These are phyloP conservation scores for Lasiosphaeriaceae sp. DNA, from an alignment of 495 filamentous ascomycete species.

Conservation along the genomic window DNA sequence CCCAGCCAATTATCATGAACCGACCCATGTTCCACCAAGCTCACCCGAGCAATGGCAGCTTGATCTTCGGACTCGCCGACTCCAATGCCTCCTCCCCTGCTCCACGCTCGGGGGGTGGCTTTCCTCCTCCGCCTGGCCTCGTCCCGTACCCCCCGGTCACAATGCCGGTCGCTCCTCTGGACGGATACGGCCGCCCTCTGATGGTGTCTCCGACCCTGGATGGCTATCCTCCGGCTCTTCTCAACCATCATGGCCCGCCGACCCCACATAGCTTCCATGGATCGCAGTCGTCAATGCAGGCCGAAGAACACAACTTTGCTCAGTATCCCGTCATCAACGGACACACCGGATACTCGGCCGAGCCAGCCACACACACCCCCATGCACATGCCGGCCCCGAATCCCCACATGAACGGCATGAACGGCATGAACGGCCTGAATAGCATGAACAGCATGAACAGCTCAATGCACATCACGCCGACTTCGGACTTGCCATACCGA, in stretches of 20 bases:
- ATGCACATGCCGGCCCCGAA: conserved; percentile 10
- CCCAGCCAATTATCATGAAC: conserved; percentile 12
- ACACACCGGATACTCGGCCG: conserved; percentile 10
- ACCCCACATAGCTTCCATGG: conserved; percentile 54
- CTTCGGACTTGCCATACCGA: conserved; percentile 3
- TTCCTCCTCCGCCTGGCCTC: conserved; percentile 31
- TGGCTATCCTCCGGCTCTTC: conserved; percentile 29
- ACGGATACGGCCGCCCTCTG: conserved; percentile 32
- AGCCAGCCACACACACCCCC: conserved; percentile 1
- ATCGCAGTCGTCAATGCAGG: conserved; percentile 44
- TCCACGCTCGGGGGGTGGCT: conserved; percentile 32
- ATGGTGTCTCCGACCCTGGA: conserved; percentile 33
- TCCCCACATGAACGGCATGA: conserved; percentile 11
- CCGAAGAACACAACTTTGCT: conserved; percentile 28
- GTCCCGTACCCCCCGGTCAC: conserved; percentile 25
- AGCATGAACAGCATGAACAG: too few relatives aligned
- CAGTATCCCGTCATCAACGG: conserved; percentile 22
- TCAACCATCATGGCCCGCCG: conserved; percentile 41
- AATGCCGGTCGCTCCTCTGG: conserved; percentile 31
- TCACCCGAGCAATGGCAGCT: conserved; percentile 41
- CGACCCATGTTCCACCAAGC: conserved; percentile 27
- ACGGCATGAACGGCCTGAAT: too few relatives aligned
- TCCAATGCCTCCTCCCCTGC: conserved; percentile 49
- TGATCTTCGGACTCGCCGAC: conserved; percentile 42
- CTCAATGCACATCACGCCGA: not conserved